These are phyloP conservation scores for Phytophthora vignae DNA, from an alignment of 352 stramenopile species.

Conservation along the genomic window DNA sequence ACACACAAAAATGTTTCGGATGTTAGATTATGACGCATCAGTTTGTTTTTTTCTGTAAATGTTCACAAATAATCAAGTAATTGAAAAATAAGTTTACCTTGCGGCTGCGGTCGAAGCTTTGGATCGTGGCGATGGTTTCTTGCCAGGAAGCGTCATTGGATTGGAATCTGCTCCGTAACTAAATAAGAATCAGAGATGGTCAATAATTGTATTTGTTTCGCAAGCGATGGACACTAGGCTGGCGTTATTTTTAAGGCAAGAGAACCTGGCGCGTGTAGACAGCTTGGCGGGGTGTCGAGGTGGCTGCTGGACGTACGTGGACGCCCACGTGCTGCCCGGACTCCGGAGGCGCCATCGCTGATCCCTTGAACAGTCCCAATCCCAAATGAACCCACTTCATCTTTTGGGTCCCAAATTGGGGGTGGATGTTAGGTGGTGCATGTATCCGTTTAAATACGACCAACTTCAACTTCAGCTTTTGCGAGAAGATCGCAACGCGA, in stretches of 20 bases:
- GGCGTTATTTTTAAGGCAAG: not conserved
- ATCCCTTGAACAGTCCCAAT: too few relatives aligned
- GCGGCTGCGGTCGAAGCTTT: slow-evolving; percentile 43
- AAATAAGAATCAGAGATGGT: not conserved
- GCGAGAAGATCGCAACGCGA: too few relatives aligned
- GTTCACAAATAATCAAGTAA: not conserved
- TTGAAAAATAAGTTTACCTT: slow-evolving; percentile 23
- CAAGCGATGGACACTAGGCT: not conserved
- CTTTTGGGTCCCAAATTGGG: not conserved
- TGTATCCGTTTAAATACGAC: too few relatives aligned
- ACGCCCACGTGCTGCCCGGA: slow-evolving; percentile 3
- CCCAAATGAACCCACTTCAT: too few relatives aligned
- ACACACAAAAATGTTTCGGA: not conserved
- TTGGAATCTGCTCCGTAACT: slow-evolving; percentile 28
- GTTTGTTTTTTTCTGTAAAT: not conserved
- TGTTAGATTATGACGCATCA: not conserved
- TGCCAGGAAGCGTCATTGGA: slow-evolving; percentile 41
- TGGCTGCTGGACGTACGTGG: not conserved
- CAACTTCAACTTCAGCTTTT: too few relatives aligned
- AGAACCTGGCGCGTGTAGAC: slow-evolving; percentile 27
- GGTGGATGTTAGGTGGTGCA: too few relatives aligned
- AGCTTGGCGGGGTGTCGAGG: slow-evolving; percentile 14
- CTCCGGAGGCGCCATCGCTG: not conserved
- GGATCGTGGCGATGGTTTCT: slow-evolving; percentile 46
- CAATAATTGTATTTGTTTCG: not conserved